Evolutionary conservation across 2,329 filamentous ascomycete species (phyloP).

Genomic region (Lachnellula arida): DNA sequence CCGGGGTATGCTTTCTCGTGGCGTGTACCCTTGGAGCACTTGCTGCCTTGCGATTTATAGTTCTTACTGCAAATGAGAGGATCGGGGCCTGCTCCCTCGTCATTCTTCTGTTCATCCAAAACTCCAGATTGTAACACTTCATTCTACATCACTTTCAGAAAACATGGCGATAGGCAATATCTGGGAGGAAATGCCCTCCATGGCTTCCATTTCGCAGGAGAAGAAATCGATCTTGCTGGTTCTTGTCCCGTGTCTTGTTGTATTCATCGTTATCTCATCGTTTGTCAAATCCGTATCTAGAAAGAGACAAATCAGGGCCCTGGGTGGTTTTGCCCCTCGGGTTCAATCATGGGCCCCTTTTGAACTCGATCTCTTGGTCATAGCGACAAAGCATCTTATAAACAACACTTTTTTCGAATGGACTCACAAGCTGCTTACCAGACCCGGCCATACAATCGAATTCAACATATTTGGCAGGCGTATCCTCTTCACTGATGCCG

Average conservation of each 20-base stretch:
- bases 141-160: no score
- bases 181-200: not conserved
- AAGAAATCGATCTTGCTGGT: not conserved
- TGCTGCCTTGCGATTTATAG: not conserved
- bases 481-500: constrained; percentile 5
- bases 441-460: constrained; percentile 5
- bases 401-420: constrained; percentile 3
- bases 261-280: not conserved
- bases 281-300: not conserved
- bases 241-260: not conserved
- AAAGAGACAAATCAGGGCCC: not conserved
- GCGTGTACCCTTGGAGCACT: not conserved
- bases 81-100: not conserved
- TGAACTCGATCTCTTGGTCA: not conserved
- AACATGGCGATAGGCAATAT: not conserved
- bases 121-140: not conserved
- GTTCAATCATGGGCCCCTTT: not conserved
- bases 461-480: constrained; percentile 2
- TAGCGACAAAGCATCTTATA: not conserved
- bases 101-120: not conserved
- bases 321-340: not conserved
- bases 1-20: not conserved
- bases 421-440: not conserved
- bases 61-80: not conserved
- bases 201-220: not conserved